Evolutionary conservation across 176 grass and related monocot genomes (phyloP).

Genomic region (Chloris gayana): DNA sequence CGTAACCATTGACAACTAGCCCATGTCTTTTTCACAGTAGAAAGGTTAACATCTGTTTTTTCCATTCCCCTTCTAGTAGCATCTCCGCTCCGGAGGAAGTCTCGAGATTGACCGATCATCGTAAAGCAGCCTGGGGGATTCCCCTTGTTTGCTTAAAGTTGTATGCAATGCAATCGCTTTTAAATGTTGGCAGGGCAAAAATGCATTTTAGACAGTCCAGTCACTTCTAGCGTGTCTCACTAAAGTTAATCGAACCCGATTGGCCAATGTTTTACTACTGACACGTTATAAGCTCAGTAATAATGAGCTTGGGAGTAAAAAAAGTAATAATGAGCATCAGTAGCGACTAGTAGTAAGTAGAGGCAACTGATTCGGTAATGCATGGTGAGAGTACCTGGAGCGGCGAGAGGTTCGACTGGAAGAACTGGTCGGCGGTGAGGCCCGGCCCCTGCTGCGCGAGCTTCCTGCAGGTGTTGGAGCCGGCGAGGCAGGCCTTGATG

Average conservation of each 20-base stretch:
- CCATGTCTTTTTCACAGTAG: too few species aligned
- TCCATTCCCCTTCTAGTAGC: conserved; percentile 9
- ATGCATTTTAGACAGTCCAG: background rate
- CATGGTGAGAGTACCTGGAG: conserved; percentile 54
- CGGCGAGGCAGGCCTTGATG: conserved; percentile 68
- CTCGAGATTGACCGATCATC: background rate
- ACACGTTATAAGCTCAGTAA: too few species aligned
- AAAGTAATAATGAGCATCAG: too few species aligned
- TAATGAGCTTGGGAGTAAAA: background rate
- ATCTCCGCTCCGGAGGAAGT: conserved; percentile 18
- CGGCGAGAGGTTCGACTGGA: conserved; percentile 62
- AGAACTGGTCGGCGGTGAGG: conserved; percentile 65
- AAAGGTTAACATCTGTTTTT: conserved; percentile 30
- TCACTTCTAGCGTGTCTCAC: too few species aligned
- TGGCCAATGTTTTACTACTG: too few species aligned
- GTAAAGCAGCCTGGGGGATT: background rate
- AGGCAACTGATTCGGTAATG: background rate
- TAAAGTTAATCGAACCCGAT: too few species aligned
- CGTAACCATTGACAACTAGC: too few species aligned
- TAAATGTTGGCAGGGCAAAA: background rate
- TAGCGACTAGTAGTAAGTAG: too few species aligned
- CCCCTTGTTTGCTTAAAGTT: background rate
- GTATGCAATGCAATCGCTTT: background rate
- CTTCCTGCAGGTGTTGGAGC: conserved; percentile 78
- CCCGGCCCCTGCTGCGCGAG: conserved; percentile 40